Conservation (phyloP, 306 rosid genomes). For the Hippophae tibetana region DNA sequence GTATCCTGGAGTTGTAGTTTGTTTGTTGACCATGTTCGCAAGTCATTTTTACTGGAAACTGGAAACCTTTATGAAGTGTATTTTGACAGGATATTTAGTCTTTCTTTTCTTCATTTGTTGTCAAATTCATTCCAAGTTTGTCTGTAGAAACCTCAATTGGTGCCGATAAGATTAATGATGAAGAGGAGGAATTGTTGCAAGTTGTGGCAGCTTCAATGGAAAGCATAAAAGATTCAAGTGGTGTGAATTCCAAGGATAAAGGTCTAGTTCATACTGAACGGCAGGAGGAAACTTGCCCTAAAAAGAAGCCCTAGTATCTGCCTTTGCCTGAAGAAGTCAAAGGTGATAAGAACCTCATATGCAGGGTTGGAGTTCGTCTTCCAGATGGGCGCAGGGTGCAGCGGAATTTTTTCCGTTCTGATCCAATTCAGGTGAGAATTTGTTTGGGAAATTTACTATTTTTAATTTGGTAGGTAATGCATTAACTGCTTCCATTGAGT, state of each 20-base stretch:
- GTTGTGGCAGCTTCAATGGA: slow-evolving; percentile 75
- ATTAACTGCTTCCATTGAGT: neutral
- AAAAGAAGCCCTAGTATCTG: slow-evolving; percentile 47
- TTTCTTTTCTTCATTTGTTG: neutral
- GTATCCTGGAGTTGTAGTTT: too few species aligned
- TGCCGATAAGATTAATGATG: slow-evolving; percentile 49
- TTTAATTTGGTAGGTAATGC: neutral
- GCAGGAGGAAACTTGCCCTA: slow-evolving; percentile 29
- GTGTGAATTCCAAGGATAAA: slow-evolving; percentile 21
- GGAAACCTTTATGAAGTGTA: too few species aligned
- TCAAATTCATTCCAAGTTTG: neutral
- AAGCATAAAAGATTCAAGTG: slow-evolving; percentile 43
- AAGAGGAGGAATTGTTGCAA: slow-evolving; percentile 55
- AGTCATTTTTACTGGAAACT: too few species aligned
- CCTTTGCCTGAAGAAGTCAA: slow-evolving; percentile 81
- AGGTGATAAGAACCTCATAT: slow-evolving; percentile 63
- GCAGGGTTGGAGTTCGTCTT: slow-evolving; percentile 85
- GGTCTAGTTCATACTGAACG: slow-evolving; percentile 22
- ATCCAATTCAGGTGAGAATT: slow-evolving; percentile 65
- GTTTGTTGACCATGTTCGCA: too few species aligned
- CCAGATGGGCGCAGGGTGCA: slow-evolving; percentile 83
- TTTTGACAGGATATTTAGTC: neutral
- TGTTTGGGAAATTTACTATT: neutral
- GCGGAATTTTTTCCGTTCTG: slow-evolving; percentile 62
- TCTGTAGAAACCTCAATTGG: slow-evolving; percentile 16